Evolutionary conservation across 129 eudicot genomes (phyloP).

Genomic region (Solidago caesia): DNA sequence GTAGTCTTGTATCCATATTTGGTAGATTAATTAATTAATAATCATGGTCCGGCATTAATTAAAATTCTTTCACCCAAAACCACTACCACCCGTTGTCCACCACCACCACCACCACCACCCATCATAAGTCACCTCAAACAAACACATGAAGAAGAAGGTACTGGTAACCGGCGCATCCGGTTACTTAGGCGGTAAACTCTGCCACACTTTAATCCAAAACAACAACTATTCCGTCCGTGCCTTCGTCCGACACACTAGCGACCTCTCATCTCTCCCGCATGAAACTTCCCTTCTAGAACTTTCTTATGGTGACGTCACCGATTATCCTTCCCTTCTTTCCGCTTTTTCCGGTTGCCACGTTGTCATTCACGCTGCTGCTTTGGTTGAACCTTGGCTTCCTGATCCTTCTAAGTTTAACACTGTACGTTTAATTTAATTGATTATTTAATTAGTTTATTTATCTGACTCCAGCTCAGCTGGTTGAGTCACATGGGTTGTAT

Average conservation of each 20-base stretch:
- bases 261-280: slow-evolving; percentile 59
- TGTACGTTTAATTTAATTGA: slow-evolving; percentile 34
- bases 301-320: slow-evolving; percentile 71
- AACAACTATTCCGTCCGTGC: slow-evolving; percentile 75
- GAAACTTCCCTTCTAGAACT: slow-evolving; percentile 52
- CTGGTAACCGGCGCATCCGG: slow-evolving; percentile 92
- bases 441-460: background rate
- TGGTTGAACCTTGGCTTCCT: slow-evolving; percentile 91
- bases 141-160: slow-evolving; percentile 34
- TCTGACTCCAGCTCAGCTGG: no score
- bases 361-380: slow-evolving; percentile 76
- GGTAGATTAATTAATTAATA: no score
- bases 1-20: no score
- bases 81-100: no score
- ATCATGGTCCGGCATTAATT: no score
- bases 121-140: no score
- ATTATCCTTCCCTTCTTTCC: slow-evolving; percentile 55
- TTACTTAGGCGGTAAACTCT: slow-evolving; percentile 75
- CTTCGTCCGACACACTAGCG: slow-evolving; percentile 74
- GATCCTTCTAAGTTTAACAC: slow-evolving; percentile 60
- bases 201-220: slow-evolving; percentile 51
- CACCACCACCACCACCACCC: no score
- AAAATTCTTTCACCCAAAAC: no score
- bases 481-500: no score
- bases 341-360: slow-evolving; percentile 72